Percentiles rank a stretch among this genome's conserved stretches.
These are phyloP conservation scores for Thielaviopsis musarum DNA, from an alignment of 2,329 filamentous ascomycete species.

Conservation along the genomic window DNA sequence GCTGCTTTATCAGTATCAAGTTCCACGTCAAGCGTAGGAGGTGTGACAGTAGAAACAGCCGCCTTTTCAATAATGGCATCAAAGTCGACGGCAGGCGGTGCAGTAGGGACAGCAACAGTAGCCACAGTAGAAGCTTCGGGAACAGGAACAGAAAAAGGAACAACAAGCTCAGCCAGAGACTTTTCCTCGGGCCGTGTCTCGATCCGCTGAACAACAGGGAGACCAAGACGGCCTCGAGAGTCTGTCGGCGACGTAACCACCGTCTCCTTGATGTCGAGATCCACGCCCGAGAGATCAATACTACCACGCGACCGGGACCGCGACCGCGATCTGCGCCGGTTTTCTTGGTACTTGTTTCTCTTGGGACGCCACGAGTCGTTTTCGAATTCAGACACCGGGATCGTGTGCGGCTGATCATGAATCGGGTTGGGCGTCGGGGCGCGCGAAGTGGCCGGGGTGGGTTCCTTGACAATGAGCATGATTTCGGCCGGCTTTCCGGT, in stretches of 20 bases:
- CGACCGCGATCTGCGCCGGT: background rate
- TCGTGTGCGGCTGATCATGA: background rate
- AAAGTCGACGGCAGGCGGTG: background rate
- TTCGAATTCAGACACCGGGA: constrained; percentile 3
- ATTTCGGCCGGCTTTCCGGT: background rate
- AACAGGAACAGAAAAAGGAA: background rate
- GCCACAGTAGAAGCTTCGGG: background rate
- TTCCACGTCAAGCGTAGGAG: constrained; percentile 3
- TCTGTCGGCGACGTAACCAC: constrained; percentile 7
- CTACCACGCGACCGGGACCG: constrained; percentile 2
- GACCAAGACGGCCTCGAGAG: constrained; percentile 2
- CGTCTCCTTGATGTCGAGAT: background rate
- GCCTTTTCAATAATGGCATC: background rate
- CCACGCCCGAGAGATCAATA: background rate
- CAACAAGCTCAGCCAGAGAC: background rate
- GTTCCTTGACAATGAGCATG: constrained; percentile 9
- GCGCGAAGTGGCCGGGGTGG: constrained; percentile 10
- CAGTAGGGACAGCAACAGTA: background rate
- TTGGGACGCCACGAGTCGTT: constrained; percentile 10
- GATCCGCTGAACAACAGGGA: background rate
- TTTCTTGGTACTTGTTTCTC: constrained; percentile 3
- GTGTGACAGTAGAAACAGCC: background rate
- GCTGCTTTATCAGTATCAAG: background rate
- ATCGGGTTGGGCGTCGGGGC: constrained; percentile 1
- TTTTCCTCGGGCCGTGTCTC: background rate